Percentiles rank a stretch among this genome's conserved stretches.
Evolutionary conservation across 1,139 yeast species (phyloP).

Genomic region (Debaryomyces subglobosus): DNA sequence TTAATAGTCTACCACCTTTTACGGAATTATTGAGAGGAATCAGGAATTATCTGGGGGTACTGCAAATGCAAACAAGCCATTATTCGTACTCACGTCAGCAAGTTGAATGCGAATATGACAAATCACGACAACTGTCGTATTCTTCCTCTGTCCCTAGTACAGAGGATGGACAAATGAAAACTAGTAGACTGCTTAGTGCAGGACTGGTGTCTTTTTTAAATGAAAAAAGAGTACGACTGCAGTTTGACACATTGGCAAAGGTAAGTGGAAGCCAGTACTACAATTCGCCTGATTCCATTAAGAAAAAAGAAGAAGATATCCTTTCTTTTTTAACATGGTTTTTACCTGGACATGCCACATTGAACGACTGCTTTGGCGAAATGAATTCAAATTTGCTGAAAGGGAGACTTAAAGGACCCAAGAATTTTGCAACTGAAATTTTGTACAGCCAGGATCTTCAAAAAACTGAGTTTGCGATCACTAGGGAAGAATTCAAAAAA

Average conservation of each 20-base stretch:
- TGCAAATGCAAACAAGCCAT: neutral
- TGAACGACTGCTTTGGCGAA: constrained; percentile 8
- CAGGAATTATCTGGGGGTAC: neutral
- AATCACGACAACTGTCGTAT: constrained; percentile 1
- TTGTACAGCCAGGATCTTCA: constrained; percentile 2
- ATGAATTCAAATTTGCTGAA: constrained; percentile 6
- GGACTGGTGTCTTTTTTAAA: neutral
- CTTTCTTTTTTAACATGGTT: constrained; percentile 11
- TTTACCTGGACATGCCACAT: constrained; percentile 9
- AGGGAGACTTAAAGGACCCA: neutral
- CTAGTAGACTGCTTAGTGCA: neutral
- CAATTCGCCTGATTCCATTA: constrained; percentile 4
- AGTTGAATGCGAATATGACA: neutral
- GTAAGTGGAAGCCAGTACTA: constrained; percentile 11
- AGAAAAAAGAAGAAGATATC: constrained; percentile 11
- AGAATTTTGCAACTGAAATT: neutral
- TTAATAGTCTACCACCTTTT: neutral
- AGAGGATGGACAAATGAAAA: neutral
- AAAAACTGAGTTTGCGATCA: constrained; percentile 1
- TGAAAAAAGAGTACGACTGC: neutral
- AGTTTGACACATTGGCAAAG: constrained; percentile 7
- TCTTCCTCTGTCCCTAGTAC: neutral
- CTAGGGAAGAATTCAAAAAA: constrained; percentile 10
- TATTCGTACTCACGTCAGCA: neutral
- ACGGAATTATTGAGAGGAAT: constrained; percentile 3